These are phyloP conservation scores for Tetrahymena thermophila DNA, from an alignment of 73 alveolate genomes.

Conservation along the genomic window DNA sequence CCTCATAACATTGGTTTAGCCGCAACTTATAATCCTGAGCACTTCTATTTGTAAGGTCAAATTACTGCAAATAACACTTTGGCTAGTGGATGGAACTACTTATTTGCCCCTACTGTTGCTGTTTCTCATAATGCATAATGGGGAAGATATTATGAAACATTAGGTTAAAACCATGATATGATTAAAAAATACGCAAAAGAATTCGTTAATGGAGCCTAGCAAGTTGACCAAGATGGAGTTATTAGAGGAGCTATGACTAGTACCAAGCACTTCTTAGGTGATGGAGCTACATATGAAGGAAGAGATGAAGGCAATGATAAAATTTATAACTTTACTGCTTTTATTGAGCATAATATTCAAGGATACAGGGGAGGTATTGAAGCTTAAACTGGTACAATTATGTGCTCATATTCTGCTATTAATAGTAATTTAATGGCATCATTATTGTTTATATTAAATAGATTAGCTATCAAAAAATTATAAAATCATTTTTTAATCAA, in stretches of 20 bases:
- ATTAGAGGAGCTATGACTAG: conserved; percentile 34
- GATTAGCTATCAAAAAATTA: not conserved
- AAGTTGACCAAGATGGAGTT: not conserved
- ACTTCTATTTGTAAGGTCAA: conserved; percentile 19
- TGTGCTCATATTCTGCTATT: conserved; percentile 46
- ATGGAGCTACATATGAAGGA: conserved; percentile 50
- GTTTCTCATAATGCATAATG: conserved; percentile 52
- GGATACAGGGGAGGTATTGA: conserved; percentile 48
- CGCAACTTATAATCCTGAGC: conserved; percentile 26
- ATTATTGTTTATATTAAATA: not conserved
- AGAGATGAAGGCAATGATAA: conserved; percentile 40
- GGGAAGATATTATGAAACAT: conserved; percentile 52
- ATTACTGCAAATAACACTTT: conserved; percentile 6
- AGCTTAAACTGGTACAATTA: conserved; percentile 36
- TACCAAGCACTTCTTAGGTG: conserved; percentile 46
- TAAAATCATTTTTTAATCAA: no score
- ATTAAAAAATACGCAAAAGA: conserved; percentile 22
- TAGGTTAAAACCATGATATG: conserved; percentile 10
- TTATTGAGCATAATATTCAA: conserved; percentile 8
- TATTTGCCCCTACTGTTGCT: conserved; percentile 52
- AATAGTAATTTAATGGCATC: conserved; percentile 5
- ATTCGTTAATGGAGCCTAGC: conserved; percentile 15
- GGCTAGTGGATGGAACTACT: conserved; percentile 45
- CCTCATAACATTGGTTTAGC: conserved; percentile 59
- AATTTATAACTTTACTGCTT: conserved; percentile 7